phyloP scores from a whole-genome alignment of 495 filamentous ascomycete genomes.

The Trichoderma orchidacearum region DNA sequence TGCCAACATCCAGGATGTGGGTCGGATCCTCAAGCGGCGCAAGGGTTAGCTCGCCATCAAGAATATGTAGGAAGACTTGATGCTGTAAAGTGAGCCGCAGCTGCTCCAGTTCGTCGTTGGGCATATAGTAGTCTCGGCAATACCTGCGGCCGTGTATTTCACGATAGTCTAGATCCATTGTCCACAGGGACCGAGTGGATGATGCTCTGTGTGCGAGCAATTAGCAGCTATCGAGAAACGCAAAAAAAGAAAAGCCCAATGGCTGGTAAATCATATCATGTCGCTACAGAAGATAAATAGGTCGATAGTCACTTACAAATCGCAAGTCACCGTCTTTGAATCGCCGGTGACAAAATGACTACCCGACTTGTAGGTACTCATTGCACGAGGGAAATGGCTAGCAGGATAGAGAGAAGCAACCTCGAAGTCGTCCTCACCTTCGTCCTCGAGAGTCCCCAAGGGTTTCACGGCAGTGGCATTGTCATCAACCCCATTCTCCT shows the following conservation, averaged over 20 bases:
- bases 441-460: too few species aligned
- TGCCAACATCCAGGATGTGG: conserved; percentile 56
- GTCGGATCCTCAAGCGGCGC: conserved; percentile 38
- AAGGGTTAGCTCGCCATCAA: conserved; percentile 45
- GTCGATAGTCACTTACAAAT: background rate
- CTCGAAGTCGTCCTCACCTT: background rate
- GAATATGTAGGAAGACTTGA: conserved; percentile 47
- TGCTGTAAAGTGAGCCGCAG: conserved; percentile 55
- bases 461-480: background rate
- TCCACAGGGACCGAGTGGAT: conserved; percentile 46
- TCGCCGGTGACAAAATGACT: background rate
- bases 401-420: background rate
- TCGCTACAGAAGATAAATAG: background rate
- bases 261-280: background rate
- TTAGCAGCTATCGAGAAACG: background rate
- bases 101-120: conserved; percentile 62
- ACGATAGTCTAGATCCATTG: conserved; percentile 38
- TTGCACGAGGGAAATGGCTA: background rate
- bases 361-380: background rate
- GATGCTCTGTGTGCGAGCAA: conserved; percentile 20
- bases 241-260: background rate
- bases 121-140: conserved; percentile 58
- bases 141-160: conserved; percentile 57
- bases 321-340: background rate
- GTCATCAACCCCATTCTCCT: background rate